Conservation (phyloP, 1,284 basidiomycete species). For the Heliocybe sulcata region DNA sequence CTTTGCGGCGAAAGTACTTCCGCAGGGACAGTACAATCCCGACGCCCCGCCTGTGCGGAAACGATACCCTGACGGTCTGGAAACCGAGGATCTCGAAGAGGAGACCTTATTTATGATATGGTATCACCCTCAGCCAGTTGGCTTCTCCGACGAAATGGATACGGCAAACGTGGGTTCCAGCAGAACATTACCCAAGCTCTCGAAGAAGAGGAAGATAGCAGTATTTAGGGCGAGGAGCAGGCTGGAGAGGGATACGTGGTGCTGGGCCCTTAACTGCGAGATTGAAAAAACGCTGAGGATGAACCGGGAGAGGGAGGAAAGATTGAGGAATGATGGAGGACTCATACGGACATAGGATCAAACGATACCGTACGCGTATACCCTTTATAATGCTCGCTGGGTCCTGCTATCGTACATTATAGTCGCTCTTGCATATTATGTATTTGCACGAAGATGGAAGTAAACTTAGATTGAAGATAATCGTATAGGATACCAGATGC, state of each 20-base stretch:
- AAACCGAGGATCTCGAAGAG: conserved; percentile 70
- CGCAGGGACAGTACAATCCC: conserved; percentile 51
- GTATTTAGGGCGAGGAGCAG: conserved; percentile 72
- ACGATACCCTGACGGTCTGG: conserved; percentile 75
- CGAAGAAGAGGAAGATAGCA: conserved; percentile 46
- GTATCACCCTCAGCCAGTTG: conserved; percentile 36
- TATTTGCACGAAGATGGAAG: neutral
- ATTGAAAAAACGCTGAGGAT: conserved; percentile 68
- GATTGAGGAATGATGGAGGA: conserved; percentile 48
- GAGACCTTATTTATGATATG: conserved; percentile 71
- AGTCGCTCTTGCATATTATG: neutral
- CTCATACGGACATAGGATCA: conserved; percentile 24
- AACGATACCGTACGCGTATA: neutral
- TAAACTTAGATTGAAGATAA: neutral
- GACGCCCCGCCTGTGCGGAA: conserved; percentile 45
- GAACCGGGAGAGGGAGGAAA: conserved; percentile 50
- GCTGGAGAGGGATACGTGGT: conserved; percentile 83
- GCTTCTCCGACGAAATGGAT: conserved; percentile 9
- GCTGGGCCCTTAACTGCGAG: conserved; percentile 78
- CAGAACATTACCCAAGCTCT: conserved; percentile 5
- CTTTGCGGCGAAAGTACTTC: conserved; percentile 60
- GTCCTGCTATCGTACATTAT: neutral
- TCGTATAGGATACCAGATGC: neutral
- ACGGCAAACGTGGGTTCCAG: conserved; percentile 7
- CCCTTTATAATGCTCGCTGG: neutral